Evolutionary conservation across 768 basidiomycete genomes (phyloP).

Genomic region (Termitomyces sp.): DNA sequence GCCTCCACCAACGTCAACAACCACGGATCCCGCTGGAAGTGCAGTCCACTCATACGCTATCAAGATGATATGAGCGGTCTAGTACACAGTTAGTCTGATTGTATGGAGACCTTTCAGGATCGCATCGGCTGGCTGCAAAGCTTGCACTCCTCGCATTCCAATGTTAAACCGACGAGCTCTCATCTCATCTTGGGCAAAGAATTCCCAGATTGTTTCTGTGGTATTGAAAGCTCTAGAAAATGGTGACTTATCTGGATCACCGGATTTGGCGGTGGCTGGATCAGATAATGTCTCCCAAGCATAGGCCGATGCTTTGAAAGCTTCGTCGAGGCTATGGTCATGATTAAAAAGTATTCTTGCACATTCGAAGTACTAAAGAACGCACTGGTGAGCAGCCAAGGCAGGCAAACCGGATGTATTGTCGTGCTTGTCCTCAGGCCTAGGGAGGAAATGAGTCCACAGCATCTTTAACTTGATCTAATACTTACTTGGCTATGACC

Average conservation of each 20-base stretch:
- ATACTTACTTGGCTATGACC: not conserved
- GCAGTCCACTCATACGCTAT: constrained; percentile 12
- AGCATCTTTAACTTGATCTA: not conserved
- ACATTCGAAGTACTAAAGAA: not conserved
- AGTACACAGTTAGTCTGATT: not conserved
- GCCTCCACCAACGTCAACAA: constrained; percentile 37
- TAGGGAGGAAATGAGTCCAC: not conserved
- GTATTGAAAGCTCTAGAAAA: constrained; percentile 24
- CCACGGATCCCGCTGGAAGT: constrained; percentile 9
- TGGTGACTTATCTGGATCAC: constrained; percentile 22
- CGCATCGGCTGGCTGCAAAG: constrained; percentile 22
- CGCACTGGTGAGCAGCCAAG: constrained; percentile 23
- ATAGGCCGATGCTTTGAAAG: constrained; percentile 27
- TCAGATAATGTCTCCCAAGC: constrained; percentile 30
- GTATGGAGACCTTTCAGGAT: constrained; percentile 14
- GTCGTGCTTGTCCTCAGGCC: constrained; percentile 12
- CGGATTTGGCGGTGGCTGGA: constrained; percentile 22
- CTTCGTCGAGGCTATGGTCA: constrained; percentile 26
- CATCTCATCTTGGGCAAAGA: constrained; percentile 18
- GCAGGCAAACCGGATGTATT: constrained; percentile 24
- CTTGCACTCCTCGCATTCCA: constrained; percentile 28
- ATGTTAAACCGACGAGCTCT: constrained; percentile 25
- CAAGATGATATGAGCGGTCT: not conserved
- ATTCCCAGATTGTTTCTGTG: constrained; percentile 24
- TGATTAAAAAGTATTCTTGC: not conserved